These are phyloP conservation scores for Quercus parvula DNA, from an alignment of 306 rosid genomes.

Conservation along the genomic window DNA sequence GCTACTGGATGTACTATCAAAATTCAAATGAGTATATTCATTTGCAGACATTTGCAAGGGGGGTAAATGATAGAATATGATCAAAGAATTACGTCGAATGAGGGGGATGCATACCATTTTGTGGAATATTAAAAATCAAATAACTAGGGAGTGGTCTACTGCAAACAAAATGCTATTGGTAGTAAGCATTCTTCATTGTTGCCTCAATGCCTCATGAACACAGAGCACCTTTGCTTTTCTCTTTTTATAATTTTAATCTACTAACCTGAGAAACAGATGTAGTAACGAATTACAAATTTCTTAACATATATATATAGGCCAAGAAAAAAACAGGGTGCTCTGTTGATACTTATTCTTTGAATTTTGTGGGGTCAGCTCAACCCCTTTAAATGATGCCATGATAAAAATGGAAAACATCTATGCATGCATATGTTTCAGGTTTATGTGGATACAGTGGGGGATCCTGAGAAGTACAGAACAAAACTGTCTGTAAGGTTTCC, in stretches of 20 bases:
- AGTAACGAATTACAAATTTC: not conserved
- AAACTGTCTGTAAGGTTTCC: conserved; percentile 72
- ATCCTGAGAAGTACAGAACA: conserved; percentile 69
- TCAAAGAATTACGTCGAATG: not conserved
- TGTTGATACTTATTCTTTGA: not conserved
- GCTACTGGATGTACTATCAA: not conserved
- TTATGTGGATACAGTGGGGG: conserved; percentile 91
- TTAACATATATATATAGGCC: not conserved
- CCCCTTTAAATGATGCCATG: not conserved
- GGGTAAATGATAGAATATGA: not conserved
- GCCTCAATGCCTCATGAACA: not conserved
- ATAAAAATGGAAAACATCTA: conserved; percentile 1
- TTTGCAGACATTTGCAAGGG: not conserved
- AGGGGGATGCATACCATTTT: not conserved
- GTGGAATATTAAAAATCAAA: not conserved
- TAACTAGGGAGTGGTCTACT: not conserved
- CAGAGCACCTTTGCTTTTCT: not conserved
- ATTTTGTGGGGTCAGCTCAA: not conserved
- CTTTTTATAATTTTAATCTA: not conserved
- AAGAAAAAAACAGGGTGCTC: not conserved
- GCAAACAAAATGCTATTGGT: not conserved
- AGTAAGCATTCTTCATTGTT: not conserved
- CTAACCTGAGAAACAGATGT: not conserved
- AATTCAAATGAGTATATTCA: no score
- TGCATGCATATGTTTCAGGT: conserved; percentile 51